These are phyloP conservation scores for Torulaspora microellipsoides DNA, from an alignment of 805 yeast species.

Conservation along the genomic window DNA sequence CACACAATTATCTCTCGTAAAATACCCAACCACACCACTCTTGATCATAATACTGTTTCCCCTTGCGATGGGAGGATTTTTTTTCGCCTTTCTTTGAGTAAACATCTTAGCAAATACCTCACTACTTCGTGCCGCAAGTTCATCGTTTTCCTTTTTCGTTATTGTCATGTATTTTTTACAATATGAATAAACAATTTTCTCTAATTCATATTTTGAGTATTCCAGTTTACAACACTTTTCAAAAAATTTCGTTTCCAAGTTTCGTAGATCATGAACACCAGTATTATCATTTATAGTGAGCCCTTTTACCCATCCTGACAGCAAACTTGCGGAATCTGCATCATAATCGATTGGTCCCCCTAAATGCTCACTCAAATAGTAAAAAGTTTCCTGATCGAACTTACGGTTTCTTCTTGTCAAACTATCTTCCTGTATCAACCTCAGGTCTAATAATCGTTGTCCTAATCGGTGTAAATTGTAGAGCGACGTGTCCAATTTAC, in stretches of 20 bases:
- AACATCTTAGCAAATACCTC: background rate
- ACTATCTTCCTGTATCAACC: background rate
- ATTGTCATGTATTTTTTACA: conserved; percentile 3
- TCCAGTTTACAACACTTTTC: conserved; percentile 13
- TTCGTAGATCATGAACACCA: background rate
- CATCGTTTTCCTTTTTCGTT: background rate
- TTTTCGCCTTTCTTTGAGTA: background rate
- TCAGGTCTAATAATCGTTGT: conserved; percentile 15
- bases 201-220: conserved; percentile 17
- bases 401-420: background rate
- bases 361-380: conserved; percentile 10
- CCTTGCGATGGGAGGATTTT: background rate
- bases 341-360: background rate
- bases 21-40: conserved; percentile 8
- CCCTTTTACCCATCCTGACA: conserved; percentile 2
- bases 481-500: conserved; percentile 28
- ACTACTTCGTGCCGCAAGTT: background rate
- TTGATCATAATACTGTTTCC: background rate
- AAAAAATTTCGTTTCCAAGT: conserved; percentile 3
- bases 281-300: background rate
- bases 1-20: conserved; percentile 13
- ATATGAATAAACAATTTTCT: conserved; percentile 10
- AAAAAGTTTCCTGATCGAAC: conserved; percentile 11
- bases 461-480: conserved; percentile 34
- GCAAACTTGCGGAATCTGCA: background rate